Conservation (phyloP, 1,284 basidiomycete genomes). For the Moesziomyces sp. region DNA sequence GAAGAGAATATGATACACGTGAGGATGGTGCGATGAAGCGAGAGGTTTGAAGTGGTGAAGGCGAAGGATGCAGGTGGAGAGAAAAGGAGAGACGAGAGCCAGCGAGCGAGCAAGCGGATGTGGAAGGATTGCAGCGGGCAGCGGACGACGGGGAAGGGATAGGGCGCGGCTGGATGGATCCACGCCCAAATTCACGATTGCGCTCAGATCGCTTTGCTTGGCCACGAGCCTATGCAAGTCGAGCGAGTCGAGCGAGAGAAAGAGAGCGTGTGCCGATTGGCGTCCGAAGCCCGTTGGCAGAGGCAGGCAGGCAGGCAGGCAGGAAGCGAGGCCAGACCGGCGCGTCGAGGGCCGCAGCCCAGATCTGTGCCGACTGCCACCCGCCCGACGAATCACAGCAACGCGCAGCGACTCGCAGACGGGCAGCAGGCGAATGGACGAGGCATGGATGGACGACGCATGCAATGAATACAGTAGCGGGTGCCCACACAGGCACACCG, state of each 20-base stretch:
- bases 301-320: no score
- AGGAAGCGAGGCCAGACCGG: no score
- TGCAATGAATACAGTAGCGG: no score
- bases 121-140: not conserved
- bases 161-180: not conserved
- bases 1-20: not conserved
- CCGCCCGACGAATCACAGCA: no score
- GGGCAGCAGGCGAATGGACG: no score
- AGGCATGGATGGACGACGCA: no score
- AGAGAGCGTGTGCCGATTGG: not conserved
- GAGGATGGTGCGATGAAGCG: no score
- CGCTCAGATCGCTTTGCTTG: not conserved
- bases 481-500: no score
- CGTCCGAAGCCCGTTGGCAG: not conserved
- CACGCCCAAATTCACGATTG: not conserved
- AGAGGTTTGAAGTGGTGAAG: not conserved
- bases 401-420: no score
- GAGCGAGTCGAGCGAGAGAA: not conserved
- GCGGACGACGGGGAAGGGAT: no score
- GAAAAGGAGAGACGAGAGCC: conserved; percentile 1
- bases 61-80: not conserved
- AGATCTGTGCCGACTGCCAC: no score
- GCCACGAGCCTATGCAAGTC: not conserved
- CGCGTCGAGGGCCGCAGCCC: no score
- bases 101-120: not conserved